Conservation (phyloP, 495 filamentous ascomycete species). For the Tuber borchii region DNA sequence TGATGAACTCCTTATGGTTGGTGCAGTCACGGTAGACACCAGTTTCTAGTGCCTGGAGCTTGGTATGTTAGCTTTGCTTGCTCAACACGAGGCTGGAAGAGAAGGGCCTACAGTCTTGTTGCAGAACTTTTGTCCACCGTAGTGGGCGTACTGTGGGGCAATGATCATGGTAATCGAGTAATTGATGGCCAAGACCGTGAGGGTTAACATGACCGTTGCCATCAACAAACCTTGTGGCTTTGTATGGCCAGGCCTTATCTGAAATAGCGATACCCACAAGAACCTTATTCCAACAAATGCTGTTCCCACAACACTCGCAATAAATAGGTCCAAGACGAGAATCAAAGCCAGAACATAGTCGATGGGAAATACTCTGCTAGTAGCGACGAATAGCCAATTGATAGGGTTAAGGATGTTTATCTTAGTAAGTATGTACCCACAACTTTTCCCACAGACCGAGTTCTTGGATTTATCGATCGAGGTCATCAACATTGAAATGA, state of each 20-base stretch:
- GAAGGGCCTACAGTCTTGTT: slow-evolving; percentile 47
- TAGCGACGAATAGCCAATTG: slow-evolving; percentile 81
- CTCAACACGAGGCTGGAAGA: neutral
- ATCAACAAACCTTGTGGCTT: slow-evolving; percentile 88
- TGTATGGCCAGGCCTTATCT: slow-evolving; percentile 79
- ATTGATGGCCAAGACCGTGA: slow-evolving; percentile 82
- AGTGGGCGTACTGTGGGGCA: slow-evolving; percentile 90
- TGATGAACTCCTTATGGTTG: slow-evolving; percentile 63
- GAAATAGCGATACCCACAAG: slow-evolving; percentile 87
- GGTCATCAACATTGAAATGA: slow-evolving; percentile 90
- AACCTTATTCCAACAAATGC: slow-evolving; percentile 86
- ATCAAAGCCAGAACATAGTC: slow-evolving; percentile 85
- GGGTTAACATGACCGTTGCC: slow-evolving; percentile 79
- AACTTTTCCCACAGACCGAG: slow-evolving; percentile 80
- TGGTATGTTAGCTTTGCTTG: slow-evolving; percentile 5
- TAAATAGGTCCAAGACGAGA: slow-evolving; percentile 78
- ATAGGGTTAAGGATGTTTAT: slow-evolving; percentile 91
- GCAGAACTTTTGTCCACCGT: slow-evolving; percentile 91
- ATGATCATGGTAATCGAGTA: slow-evolving; percentile 86
- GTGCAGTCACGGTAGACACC: slow-evolving; percentile 55
- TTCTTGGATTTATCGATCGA: slow-evolving; percentile 94
- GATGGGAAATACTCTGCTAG: slow-evolving; percentile 77
- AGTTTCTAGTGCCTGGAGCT: slow-evolving; percentile 17
- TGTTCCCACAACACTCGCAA: slow-evolving; percentile 75
- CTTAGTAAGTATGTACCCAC: slow-evolving; percentile 87